phyloP scores from a whole-genome alignment of 768 basidiomycete genomes.

The Boletus edulis region DNA sequence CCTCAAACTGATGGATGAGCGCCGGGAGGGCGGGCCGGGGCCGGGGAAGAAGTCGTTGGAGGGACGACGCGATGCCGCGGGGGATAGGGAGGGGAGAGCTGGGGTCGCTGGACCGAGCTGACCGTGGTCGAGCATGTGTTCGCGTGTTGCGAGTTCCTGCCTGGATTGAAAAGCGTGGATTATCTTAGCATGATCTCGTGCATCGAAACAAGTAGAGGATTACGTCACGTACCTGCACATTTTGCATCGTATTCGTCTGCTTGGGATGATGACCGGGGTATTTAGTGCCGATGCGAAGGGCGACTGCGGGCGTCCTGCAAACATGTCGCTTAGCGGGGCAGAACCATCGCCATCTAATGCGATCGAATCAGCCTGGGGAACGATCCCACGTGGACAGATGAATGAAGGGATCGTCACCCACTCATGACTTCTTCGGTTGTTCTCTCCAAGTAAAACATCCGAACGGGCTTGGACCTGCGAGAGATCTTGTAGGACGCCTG shows the following conservation, averaged over 20 bases:
- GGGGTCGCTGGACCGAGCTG: constrained; percentile 72
- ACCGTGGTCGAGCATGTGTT: constrained; percentile 91
- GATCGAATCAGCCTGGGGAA: constrained; percentile 4
- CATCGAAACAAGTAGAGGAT: not conserved
- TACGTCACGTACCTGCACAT: constrained; percentile 68
- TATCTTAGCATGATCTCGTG: not conserved
- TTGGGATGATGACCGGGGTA: constrained; percentile 53
- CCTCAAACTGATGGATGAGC: constrained; percentile 22
- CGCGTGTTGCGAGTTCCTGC: constrained; percentile 83
- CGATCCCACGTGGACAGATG: not conserved
- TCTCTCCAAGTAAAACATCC: constrained; percentile 83
- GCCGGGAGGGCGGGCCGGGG: constrained; percentile 14
- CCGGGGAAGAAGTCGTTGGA: constrained; percentile 26
- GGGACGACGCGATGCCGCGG: constrained; percentile 45
- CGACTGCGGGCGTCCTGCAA: constrained; percentile 69
- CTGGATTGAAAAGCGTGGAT: constrained; percentile 24
- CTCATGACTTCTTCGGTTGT: constrained; percentile 76
- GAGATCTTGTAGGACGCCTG: constrained; percentile 67
- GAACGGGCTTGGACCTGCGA: constrained; percentile 61
- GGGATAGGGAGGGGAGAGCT: constrained; percentile 41
- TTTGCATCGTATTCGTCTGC: constrained; percentile 81
- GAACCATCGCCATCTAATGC: constrained; percentile 71
- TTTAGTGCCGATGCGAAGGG: constrained; percentile 59
- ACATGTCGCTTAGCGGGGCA: constrained; percentile 63
- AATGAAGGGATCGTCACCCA: constrained; percentile 36